Percentiles rank a stretch among this genome's conserved stretches.
Evolutionary conservation across 352 stramenopile species (phyloP).

Genomic region (Phytophthora macrochlamydospora): DNA sequence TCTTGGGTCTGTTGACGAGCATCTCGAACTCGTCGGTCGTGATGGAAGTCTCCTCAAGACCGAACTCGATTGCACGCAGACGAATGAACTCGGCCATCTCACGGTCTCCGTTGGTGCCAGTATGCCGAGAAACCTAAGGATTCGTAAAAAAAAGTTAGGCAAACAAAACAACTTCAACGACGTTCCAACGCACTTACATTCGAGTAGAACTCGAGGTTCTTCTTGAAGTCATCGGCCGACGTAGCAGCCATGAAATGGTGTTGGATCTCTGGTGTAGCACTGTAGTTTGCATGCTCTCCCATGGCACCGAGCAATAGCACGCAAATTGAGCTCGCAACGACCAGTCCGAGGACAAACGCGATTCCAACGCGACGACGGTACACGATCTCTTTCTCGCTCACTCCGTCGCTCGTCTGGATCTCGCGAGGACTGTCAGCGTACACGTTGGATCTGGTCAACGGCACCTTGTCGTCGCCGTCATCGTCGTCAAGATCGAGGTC

Average conservation of each 20-base stretch:
- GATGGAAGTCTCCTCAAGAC: constrained; percentile 74
- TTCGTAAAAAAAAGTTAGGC: neutral
- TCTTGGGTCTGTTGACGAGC: constrained; percentile 72
- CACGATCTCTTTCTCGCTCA: constrained; percentile 56
- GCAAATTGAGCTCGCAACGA: constrained; percentile 67
- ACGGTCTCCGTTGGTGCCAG: constrained; percentile 60
- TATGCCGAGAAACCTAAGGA: constrained; percentile 55
- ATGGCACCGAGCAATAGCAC: constrained; percentile 68
- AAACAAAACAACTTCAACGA: neutral
- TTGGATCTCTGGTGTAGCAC: constrained; percentile 72
- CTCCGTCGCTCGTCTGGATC: constrained; percentile 23
- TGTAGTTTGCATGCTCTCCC: constrained; percentile 69
- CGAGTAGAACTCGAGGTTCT: constrained; percentile 80
- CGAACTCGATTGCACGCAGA: constrained; percentile 71
- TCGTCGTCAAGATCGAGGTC: constrained; percentile 32
- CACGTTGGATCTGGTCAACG: constrained; percentile 53
- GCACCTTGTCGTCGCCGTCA: constrained; percentile 43
- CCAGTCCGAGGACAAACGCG: constrained; percentile 55
- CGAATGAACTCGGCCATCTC: constrained; percentile 85
- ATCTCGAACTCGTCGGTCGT: constrained; percentile 88
- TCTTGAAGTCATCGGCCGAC: constrained; percentile 60
- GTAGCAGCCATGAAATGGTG: constrained; percentile 82
- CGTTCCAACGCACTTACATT: constrained; percentile 27
- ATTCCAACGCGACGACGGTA: constrained; percentile 64
- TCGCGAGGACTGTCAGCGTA: constrained; percentile 76